Evolutionary conservation across 306 rosid species (phyloP).

Genomic region (Prunus mume): DNA sequence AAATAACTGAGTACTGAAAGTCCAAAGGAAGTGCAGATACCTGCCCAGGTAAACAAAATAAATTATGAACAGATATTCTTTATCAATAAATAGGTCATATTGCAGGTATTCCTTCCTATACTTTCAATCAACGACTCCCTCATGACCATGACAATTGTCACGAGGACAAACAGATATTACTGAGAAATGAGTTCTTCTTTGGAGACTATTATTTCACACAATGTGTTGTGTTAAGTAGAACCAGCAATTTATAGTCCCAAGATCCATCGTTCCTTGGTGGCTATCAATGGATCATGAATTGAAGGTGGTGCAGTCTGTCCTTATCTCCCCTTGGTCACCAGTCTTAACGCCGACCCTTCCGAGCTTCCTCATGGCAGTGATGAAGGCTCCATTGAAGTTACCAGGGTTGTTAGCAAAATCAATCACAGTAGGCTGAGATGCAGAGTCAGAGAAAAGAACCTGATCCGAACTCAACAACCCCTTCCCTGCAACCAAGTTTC

Average conservation of each 20-base stretch:
- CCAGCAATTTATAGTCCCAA: background rate
- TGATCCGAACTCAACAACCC: constrained; percentile 65
- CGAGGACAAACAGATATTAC: background rate
- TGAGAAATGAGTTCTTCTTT: background rate
- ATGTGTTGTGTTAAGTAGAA: background rate
- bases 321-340: constrained; percentile 52
- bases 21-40: too few species aligned
- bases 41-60: too few species aligned
- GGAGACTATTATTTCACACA: background rate
- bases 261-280: background rate
- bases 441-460: constrained; percentile 43
- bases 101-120: background rate
- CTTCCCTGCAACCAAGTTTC: constrained; percentile 40
- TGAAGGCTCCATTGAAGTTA: constrained; percentile 53
- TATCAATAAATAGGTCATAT: too few species aligned
- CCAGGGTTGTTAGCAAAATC: constrained; percentile 47
- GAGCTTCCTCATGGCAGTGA: constrained; percentile 63
- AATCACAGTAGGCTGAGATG: constrained; percentile 39
- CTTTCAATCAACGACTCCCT: background rate
- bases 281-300: constrained; percentile 33
- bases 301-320: constrained; percentile 57
- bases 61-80: too few species aligned
- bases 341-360: constrained; percentile 79
- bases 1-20: too few species aligned
- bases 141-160: background rate